Base-by-base conservation (phyloP, 352 stramenopile species). In the Phytophthora sp. region DNA sequence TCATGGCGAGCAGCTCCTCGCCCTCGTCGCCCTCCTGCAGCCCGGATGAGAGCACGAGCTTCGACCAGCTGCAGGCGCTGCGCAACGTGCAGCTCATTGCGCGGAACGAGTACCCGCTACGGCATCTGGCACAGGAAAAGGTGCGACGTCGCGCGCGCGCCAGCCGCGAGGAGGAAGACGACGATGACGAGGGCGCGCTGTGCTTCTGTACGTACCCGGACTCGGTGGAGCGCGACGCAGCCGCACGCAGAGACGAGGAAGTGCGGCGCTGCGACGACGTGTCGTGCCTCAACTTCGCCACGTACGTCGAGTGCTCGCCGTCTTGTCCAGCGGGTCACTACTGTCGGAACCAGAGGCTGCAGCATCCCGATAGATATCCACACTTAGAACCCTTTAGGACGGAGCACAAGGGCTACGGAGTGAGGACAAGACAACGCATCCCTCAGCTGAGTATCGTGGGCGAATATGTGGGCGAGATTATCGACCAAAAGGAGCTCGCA, bases 381-480 rank as follows among this genome's bases (percentile, higher is more conserved):
- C 46, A 60, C 8, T 58, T 96, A 6, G 83, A 94, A 47, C 76
- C 86, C 0, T 94, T 96, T 65, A 85, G 81, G 69, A 96, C 88
- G 0, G 66, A 88, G 49, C 55, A 86, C 26, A 97, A 97, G 61
- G 91, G 91, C 16, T 97, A 86, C 71, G 91, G 91, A 24, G 86
- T 97, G 21, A 79, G 86, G 6, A 86, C 89, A 3, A 64, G 63
- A 1, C 61, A 91, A 33, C 58, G 74, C 8, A 93, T 97, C 38
- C n/a, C 62, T 7, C 78, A 84, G 26, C 74, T 81, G 1, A 79
- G 60, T 11, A 82, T 97, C 46, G 80, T 97, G 20, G 90, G 91
- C 30, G 92, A 98, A 54, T 98, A 98, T 70, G 87, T 98, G 20
- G 92, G 92, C 23, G 92, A 98, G 71, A 89, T 98, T 50, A 97